Evolutionary conservation across 805 yeast genomes (phyloP), one percentile per base, ranked within the genome.

Genomic region (Yamadazyma nakazawae): DNA sequence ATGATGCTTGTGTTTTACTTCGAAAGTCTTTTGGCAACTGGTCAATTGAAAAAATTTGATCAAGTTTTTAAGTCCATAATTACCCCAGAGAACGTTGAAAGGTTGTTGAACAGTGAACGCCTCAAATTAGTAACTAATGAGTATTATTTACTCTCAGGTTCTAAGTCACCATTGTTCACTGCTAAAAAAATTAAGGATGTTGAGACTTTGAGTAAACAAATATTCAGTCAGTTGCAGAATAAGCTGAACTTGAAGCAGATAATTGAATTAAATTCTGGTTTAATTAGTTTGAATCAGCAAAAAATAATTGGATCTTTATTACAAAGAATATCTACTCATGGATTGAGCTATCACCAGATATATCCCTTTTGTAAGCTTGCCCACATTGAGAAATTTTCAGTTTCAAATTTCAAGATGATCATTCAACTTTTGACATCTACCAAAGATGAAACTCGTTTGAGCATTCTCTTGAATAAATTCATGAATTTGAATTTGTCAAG

Each of bases 381-480:
- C 3, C 45, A 51, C 3, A 43, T 61, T 38, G 54, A 46, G 12
- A 40, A 46, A 13, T 43, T 70, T 17, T 53, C 63, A 1, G 51
- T 56, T 4, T 51, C 49, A 8, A 62, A 64, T 24, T 58, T 71
- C 34, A 31, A 42, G 7, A 49, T 48, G 10, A 41, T 69, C 2
- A 56, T 70, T 28, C 47, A 56, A 24, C 55, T 68, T 13, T 58
- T 70, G 43, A 52, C 69, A 0, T 35, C 47, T 1, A 51, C 50
- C 13, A 52, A 59, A 17, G 58, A 65, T 8, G 53, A 42, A 9
- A 60, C 58, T 5, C 38, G 55, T 5, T 55, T 69, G 47, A 58
- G 58, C 40, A 46, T 66, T 21, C 47, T 71, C 16, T 47, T 66
- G 41, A 54, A 51, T 37, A 66, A 68, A 50, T 53, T 67, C 18